Percentiles rank a stretch among this genome's conserved stretches.
These are phyloP conservation scores for Colletotrichum sp. DNA, from an alignment of 2,329 filamentous ascomycete species.

Conservation along the genomic window DNA sequence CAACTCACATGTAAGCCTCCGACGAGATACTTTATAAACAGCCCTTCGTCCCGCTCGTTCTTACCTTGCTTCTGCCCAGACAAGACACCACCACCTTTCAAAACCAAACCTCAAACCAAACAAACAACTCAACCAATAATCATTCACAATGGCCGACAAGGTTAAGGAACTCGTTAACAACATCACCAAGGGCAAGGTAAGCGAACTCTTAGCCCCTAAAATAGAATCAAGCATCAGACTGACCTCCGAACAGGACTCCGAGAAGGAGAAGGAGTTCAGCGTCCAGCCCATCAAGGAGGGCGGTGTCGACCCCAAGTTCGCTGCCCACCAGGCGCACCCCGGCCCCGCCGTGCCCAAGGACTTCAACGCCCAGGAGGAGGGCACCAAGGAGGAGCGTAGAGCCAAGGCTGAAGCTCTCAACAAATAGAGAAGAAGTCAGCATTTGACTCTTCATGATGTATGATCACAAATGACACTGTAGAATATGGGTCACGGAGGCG, in stretches of 20 bases:
- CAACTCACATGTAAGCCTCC: slow-evolving; percentile 18
- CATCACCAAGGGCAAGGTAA: slow-evolving; percentile 21
- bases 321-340: slow-evolving; percentile 59
- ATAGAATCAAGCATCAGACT: not conserved
- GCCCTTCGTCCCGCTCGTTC: not conserved
- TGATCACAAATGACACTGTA: slow-evolving; percentile 5
- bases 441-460: not conserved
- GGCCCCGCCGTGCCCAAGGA: slow-evolving; percentile 62
- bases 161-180: slow-evolving; percentile 25
- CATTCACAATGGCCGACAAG: slow-evolving; percentile 19
- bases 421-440: slow-evolving; percentile 43
- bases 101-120: not conserved
- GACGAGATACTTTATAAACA: slow-evolving; percentile 11
- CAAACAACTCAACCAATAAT: not conserved
- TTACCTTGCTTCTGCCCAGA: not conserved
- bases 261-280: slow-evolving; percentile 49
- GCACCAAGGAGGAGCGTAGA: slow-evolving; percentile 71
- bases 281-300: slow-evolving; percentile 48
- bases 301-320: slow-evolving; percentile 51
- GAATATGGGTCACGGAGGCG: not conserved
- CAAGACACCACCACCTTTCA: not conserved
- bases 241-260: slow-evolving; percentile 2
- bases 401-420: slow-evolving; percentile 71
- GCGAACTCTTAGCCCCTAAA: not conserved
- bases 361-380: slow-evolving; percentile 60